A percentile compares a stretch with the other conserved stretches of the same genome.
These are phyloP conservation scores for Eutrema yunnanense DNA, from an alignment of 345 rosid genomes.

Conservation along the genomic window DNA sequence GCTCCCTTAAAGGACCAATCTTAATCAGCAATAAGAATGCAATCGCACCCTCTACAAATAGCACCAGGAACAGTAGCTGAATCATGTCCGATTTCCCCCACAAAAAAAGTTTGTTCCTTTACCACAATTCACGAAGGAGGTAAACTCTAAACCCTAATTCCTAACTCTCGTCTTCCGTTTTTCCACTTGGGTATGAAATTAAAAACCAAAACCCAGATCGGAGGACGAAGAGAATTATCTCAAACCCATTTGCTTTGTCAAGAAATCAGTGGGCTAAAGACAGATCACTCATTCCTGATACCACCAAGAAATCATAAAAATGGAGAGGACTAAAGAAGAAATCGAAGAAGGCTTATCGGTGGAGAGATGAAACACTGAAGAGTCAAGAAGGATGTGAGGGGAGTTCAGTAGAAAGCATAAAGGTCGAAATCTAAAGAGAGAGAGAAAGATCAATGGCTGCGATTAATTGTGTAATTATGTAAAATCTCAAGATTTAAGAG, in stretches of 20 bases:
- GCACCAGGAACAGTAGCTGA: slow-evolving; percentile 74
- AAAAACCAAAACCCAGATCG: slow-evolving; percentile 16
- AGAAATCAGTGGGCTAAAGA: background rate
- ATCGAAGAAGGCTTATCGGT: background rate
- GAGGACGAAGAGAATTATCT: background rate
- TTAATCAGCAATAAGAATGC: slow-evolving; percentile 69
- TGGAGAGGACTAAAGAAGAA: slow-evolving; percentile 8
- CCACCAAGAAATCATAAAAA: slow-evolving; percentile 21
- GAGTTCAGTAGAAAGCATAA: slow-evolving; percentile 3
- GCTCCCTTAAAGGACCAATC: slow-evolving; percentile 89
- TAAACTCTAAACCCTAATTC: background rate
- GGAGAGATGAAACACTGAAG: background rate
- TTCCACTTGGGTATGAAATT: background rate
- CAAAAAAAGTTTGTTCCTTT: background rate
- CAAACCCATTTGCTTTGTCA: slow-evolving; percentile 2
- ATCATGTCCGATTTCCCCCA: slow-evolving; percentile 43
- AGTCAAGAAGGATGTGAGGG: slow-evolving; percentile 8
- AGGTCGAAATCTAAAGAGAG: background rate
- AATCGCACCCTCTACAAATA: slow-evolving; percentile 67
- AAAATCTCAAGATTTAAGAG: background rate
- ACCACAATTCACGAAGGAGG: slow-evolving; percentile 5
- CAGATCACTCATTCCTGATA: background rate
- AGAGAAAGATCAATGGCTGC: slow-evolving; percentile 12
- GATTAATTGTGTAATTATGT: slow-evolving; percentile 1
- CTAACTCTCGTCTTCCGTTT: background rate